Conservation (phyloP, 108 stramenopile species). For the Poteriospumella lacustris region DNA sequence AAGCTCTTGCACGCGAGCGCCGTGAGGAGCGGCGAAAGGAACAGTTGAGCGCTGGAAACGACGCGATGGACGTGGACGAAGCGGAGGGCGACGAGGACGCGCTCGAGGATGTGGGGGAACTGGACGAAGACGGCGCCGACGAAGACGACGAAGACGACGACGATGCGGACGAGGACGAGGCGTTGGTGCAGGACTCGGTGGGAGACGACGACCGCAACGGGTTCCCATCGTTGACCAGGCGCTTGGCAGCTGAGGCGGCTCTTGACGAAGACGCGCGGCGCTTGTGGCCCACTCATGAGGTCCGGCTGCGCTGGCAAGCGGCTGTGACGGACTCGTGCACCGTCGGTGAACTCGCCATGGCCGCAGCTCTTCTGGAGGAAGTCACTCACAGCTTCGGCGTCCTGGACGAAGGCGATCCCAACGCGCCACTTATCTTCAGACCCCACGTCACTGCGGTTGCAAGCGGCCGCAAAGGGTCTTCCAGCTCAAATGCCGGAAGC, state of each 20-base stretch:
- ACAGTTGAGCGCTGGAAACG: no score
- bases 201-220: not conserved
- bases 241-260: not conserved
- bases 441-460: not conserved
- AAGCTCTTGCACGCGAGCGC: no score
- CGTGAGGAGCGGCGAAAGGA: no score
- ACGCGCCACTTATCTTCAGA: not conserved
- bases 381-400: not conserved
- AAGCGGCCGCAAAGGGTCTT: not conserved
- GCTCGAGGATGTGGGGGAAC: no score
- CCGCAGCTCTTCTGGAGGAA: not conserved
- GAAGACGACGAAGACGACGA: not conserved
- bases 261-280: not conserved
- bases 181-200: not conserved
- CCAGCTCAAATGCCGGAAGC: not conserved
- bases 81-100: no score
- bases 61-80: no score
- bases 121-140: not conserved
- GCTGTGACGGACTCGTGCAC: not conserved
- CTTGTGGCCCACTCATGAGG: not conserved
- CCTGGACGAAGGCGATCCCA: not conserved
- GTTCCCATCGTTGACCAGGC: no score
- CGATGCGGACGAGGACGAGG: not conserved
- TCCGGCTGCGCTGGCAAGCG: not conserved
- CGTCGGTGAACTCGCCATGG: not conserved